These are phyloP conservation scores for Zygosaccharomyces rouxii DNA, from an alignment of 805 yeast species.

Conservation along the genomic window DNA sequence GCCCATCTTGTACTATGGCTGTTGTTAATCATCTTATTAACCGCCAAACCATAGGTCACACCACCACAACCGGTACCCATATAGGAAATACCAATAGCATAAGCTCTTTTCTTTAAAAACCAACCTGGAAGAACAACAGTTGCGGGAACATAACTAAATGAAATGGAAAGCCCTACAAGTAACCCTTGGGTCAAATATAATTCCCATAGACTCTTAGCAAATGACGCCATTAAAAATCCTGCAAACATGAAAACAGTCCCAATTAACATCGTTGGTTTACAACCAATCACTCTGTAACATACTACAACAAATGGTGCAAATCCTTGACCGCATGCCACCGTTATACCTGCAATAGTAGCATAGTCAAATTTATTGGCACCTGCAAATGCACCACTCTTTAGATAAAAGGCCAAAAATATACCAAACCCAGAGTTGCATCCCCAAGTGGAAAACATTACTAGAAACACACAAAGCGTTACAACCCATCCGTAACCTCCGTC, in stretches of 20 bases:
- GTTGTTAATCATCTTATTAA: constrained; percentile 39
- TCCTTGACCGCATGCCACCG: constrained; percentile 52
- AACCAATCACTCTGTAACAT: constrained; percentile 47
- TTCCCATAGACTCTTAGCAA: constrained; percentile 58
- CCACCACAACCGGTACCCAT: constrained; percentile 55
- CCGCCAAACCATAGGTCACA: constrained; percentile 40
- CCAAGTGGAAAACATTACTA: constrained; percentile 61
- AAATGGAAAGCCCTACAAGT: constrained; percentile 48
- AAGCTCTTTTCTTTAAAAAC: constrained; percentile 59
- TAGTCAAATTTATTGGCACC: constrained; percentile 57
- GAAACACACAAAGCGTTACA: constrained; percentile 45
- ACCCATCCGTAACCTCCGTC: constrained; percentile 75
- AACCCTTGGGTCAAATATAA: constrained; percentile 65
- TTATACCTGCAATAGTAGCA: constrained; percentile 65
- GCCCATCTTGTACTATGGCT: constrained; percentile 47
- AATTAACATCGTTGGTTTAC: constrained; percentile 42
- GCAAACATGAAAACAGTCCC: constrained; percentile 52
- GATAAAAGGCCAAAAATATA: constrained; percentile 54
- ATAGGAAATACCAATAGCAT: constrained; percentile 47
- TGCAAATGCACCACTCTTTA: constrained; percentile 45
- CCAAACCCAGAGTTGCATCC: constrained; percentile 68
- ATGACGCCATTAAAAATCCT: constrained; percentile 58
- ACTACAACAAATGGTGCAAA: constrained; percentile 55
- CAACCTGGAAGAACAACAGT: constrained; percentile 62
- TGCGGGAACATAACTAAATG: constrained; percentile 55